Percentiles rank a stretch among this genome's conserved stretches.
These are phyloP conservation scores for Xerocomus spinulosus DNA, from an alignment of 768 basidiomycete genomes.

Conservation along the genomic window DNA sequence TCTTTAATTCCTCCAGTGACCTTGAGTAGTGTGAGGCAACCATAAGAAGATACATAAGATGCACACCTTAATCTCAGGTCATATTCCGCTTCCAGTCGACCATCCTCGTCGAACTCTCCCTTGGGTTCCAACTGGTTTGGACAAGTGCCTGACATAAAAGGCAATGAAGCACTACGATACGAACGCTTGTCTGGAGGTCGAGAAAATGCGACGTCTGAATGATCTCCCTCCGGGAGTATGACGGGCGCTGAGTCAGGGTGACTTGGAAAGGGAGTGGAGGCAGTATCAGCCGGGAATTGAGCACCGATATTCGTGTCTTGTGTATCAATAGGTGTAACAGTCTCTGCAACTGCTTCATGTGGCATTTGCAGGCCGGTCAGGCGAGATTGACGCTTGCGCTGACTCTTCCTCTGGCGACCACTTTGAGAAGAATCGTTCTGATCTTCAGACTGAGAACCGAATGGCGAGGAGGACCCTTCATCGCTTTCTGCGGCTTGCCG, in stretches of 20 bases:
- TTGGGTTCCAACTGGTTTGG: slow-evolving; percentile 34
- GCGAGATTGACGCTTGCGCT: slow-evolving; percentile 23
- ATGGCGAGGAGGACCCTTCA: slow-evolving; percentile 43
- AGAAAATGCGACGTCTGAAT: not conserved
- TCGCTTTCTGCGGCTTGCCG: slow-evolving; percentile 40
- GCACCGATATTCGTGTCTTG: slow-evolving; percentile 2
- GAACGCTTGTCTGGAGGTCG: slow-evolving; percentile 5
- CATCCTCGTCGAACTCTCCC: slow-evolving; percentile 44
- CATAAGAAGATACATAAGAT: not conserved
- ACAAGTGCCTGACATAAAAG: slow-evolving; percentile 16
- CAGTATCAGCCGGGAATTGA: slow-evolving; percentile 6
- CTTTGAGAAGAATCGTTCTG: slow-evolving; percentile 26
- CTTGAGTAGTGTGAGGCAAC: slow-evolving; percentile 32
- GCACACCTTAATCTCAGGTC: slow-evolving; percentile 35
- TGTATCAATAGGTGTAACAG: slow-evolving; percentile 4
- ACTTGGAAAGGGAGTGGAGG: not conserved
- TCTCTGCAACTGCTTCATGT: slow-evolving; percentile 11
- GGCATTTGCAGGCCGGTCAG: slow-evolving; percentile 20
- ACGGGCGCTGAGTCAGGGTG: slow-evolving; percentile 5
- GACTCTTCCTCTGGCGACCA: slow-evolving; percentile 5
- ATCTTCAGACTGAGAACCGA: slow-evolving; percentile 44
- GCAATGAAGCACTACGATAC: slow-evolving; percentile 37
- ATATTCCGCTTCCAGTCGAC: slow-evolving; percentile 48
- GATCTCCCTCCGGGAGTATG: not conserved
- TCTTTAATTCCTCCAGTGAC: slow-evolving; percentile 51